Conservation (phyloP, 75 land plant genomes). For the Sequoiadendron giganteum region DNA sequence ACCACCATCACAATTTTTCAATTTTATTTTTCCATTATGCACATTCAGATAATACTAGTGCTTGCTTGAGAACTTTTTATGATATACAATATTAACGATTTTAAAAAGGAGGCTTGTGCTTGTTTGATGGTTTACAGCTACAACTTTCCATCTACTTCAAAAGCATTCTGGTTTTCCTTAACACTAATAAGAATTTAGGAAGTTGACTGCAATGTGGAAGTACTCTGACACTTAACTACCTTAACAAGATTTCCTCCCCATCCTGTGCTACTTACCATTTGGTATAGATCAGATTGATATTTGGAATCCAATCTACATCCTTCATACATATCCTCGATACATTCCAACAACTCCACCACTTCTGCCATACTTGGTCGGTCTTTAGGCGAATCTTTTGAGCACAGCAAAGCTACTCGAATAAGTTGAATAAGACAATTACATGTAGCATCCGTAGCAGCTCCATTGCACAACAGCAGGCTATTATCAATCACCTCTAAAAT, state of each 20-base stretch:
- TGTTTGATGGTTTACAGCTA: neutral
- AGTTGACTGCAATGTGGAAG: neutral
- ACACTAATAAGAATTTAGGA: no score
- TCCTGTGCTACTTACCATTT: neutral
- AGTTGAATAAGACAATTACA: slow-evolving; percentile 6
- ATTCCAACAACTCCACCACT: slow-evolving; percentile 30
- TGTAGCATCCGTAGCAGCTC: neutral
- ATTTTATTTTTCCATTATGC: no score
- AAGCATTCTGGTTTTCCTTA: no score
- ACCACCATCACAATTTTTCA: no score
- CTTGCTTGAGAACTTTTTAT: neutral
- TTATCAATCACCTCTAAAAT: slow-evolving; percentile 5
- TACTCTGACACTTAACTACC: neutral
- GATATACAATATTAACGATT: neutral
- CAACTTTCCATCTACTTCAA: no score
- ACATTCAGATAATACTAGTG: neutral
- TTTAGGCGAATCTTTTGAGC: slow-evolving; percentile 20
- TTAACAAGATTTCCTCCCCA: neutral
- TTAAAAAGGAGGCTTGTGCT: neutral
- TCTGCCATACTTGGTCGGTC: slow-evolving; percentile 27
- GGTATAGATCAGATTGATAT: neutral
- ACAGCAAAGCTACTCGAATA: slow-evolving; percentile 15
- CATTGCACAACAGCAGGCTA: neutral
- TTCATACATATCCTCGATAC: neutral
- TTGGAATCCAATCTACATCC: neutral